Conservation (phyloP, 2,329 filamentous ascomycete species). For the Endothia cerciana region DNA sequence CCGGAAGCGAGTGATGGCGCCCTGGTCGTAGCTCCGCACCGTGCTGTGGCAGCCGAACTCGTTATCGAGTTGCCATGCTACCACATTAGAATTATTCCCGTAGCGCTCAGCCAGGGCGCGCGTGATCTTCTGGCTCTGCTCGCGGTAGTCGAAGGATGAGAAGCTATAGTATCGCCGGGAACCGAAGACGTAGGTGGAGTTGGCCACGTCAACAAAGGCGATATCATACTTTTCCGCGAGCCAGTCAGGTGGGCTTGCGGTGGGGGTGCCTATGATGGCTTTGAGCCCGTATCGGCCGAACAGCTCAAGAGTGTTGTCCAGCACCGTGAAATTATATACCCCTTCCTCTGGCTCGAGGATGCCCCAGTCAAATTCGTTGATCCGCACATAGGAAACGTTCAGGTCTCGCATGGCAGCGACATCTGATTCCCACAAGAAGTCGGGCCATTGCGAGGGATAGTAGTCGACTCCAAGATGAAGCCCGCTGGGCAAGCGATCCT, state of each 20-base stretch:
- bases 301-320: slow-evolving; percentile 31
- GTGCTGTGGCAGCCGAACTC: slow-evolving; percentile 34
- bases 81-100: slow-evolving; percentile 29
- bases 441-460: slow-evolving; percentile 34
- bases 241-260: slow-evolving; percentile 32
- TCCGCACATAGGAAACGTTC: slow-evolving; percentile 32
- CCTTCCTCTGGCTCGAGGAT: slow-evolving; percentile 32
- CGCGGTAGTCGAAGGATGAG: slow-evolving; percentile 33
- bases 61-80: slow-evolving; percentile 34
- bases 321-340: slow-evolving; percentile 32
- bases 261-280: slow-evolving; percentile 34
- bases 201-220: slow-evolving; percentile 33
- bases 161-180: slow-evolving; percentile 34
- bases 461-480: slow-evolving; percentile 33
- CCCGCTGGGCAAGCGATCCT: slow-evolving; percentile 31
- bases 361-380: slow-evolving; percentile 34
- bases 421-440: slow-evolving; percentile 32
- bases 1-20: slow-evolving; percentile 31
- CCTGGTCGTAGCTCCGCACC: slow-evolving; percentile 31
- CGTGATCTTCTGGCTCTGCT: slow-evolving; percentile 33
- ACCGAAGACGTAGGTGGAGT: slow-evolving; percentile 32
- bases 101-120: slow-evolving; percentile 32
- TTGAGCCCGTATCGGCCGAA: slow-evolving; percentile 30
- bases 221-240: slow-evolving; percentile 31
- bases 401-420: slow-evolving; percentile 31